Evolutionary conservation across 2,329 filamentous ascomycete genomes (phyloP).

Genomic region (Lomentospora prolificans): DNA sequence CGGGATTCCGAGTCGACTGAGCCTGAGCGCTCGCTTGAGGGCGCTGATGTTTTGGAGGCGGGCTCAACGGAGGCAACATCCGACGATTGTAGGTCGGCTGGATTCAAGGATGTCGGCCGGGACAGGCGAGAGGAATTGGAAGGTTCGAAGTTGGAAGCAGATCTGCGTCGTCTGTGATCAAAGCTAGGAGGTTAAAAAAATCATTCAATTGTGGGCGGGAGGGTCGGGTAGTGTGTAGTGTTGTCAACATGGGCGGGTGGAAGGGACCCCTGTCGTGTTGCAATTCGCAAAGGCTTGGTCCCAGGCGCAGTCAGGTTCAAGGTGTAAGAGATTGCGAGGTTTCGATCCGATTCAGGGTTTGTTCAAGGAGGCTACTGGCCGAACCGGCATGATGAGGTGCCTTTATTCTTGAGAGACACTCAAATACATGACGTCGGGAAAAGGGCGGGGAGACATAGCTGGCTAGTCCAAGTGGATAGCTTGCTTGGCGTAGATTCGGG

Average conservation of each 20-base stretch:
- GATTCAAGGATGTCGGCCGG: background rate
- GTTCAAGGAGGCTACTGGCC: background rate
- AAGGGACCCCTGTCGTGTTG: background rate
- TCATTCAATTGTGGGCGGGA: background rate
- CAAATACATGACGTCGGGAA: background rate
- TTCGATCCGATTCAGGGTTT: background rate
- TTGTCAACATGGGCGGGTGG: background rate
- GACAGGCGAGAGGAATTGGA: background rate
- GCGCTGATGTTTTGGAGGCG: conserved; percentile 27
- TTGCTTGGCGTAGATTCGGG: background rate
- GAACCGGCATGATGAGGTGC: background rate
- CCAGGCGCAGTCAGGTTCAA: background rate
- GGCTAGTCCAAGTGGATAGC: background rate
- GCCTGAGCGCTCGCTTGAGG: conserved; percentile 21
- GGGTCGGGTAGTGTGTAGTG: background rate
- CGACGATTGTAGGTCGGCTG: background rate
- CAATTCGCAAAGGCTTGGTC: background rate
- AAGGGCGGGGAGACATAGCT: background rate
- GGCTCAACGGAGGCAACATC: conserved; percentile 11
- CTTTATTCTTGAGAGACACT: background rate
- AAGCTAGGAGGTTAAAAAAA: background rate
- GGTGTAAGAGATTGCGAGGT: background rate
- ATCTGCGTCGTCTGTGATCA: background rate
- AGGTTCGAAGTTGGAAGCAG: background rate
- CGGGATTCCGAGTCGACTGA: conserved; percentile 22